Percentiles rank a stretch among this genome's conserved stretches.
phyloP scores from a whole-genome alignment of 1,284 basidiomycete genomes.

The Marasmius fiardii region DNA sequence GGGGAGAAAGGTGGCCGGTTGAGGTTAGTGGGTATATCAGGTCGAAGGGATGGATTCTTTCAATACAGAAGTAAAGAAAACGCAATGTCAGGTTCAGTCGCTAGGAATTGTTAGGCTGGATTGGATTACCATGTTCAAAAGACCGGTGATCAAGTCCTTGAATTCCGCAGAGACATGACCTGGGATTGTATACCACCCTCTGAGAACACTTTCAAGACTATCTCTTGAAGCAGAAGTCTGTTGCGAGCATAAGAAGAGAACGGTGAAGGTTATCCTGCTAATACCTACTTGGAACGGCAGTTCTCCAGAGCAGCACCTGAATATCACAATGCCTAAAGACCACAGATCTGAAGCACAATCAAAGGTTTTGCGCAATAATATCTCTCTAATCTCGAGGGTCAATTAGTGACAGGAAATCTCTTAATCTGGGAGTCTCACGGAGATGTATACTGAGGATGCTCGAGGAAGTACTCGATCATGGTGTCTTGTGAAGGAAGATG shows the following conservation, averaged over 20 bases:
- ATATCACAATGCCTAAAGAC: slow-evolving; percentile 36
- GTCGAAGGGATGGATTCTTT: slow-evolving; percentile 26
- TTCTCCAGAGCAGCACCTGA: slow-evolving; percentile 24
- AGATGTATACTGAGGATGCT: slow-evolving; percentile 24
- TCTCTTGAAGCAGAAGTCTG: slow-evolving; percentile 4
- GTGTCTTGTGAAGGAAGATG: slow-evolving; percentile 19
- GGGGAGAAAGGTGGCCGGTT: slow-evolving; percentile 27
- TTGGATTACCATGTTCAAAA: slow-evolving; percentile 25
- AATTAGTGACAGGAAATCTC: not conserved
- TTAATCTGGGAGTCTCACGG: slow-evolving; percentile 27
- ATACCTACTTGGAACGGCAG: slow-evolving; percentile 23
- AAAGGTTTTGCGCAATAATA: slow-evolving; percentile 21
- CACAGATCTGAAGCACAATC: slow-evolving; percentile 34
- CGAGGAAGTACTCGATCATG: slow-evolving; percentile 12
- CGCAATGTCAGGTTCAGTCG: not conserved
- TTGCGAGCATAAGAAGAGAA: not conserved
- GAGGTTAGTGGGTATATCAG: slow-evolving; percentile 21
- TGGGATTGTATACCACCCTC: slow-evolving; percentile 18
- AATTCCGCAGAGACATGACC: slow-evolving; percentile 17
- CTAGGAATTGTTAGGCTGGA: not conserved
- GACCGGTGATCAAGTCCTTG: slow-evolving; percentile 20
- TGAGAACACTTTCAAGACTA: slow-evolving; percentile 17
- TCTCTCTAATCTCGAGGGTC: slow-evolving; percentile 25
- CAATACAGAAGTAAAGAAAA: not conserved
- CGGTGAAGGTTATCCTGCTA: not conserved